These are phyloP conservation scores for Xylaria sp. DNA, from an alignment of 2,329 filamentous ascomycete genomes.

Conservation along the genomic window DNA sequence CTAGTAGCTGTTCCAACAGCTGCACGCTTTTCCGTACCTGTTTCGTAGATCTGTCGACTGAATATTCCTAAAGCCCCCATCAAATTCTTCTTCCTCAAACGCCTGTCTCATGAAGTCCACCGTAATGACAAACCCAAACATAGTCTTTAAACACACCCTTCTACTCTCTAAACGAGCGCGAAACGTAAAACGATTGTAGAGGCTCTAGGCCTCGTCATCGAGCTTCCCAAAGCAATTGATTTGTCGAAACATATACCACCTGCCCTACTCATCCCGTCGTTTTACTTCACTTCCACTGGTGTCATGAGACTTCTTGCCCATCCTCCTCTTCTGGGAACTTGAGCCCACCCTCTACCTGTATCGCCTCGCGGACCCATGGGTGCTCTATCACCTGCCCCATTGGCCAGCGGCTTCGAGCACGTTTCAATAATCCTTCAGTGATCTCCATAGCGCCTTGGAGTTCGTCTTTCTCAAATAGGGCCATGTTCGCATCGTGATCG, in stretches of 20 bases:
- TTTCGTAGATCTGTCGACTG: neutral
- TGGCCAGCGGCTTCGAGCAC: constrained; percentile 80
- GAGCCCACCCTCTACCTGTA: constrained; percentile 72
- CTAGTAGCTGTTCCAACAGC: neutral
- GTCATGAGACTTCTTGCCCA: constrained; percentile 61
- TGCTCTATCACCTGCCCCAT: constrained; percentile 76
- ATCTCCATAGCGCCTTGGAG: constrained; percentile 81
- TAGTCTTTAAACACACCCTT: constrained; percentile 14
- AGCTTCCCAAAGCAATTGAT: neutral
- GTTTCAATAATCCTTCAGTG: constrained; percentile 85
- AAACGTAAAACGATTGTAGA: constrained; percentile 17
- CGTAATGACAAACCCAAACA: constrained; percentile 19
- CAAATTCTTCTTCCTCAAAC: constrained; percentile 12
- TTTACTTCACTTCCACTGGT: neutral
- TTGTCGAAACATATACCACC: constrained; percentile 6
- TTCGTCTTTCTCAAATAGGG: constrained; percentile 69
- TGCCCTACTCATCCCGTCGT: constrained; percentile 3
- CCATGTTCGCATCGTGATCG: constrained; percentile 78
- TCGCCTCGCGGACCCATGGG: constrained; percentile 80
- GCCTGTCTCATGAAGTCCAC: constrained; percentile 19
- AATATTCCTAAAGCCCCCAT: constrained; percentile 9
- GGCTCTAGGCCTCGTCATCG: neutral
- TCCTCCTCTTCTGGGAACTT: constrained; percentile 69
- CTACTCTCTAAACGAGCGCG: constrained; percentile 7
- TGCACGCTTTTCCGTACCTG: neutral